Percentiles rank a stretch among this genome's conserved stretches.
These are phyloP conservation scores for Pichia nanzhaoensis DNA, from an alignment of 805 yeast species.

Conservation along the genomic window DNA sequence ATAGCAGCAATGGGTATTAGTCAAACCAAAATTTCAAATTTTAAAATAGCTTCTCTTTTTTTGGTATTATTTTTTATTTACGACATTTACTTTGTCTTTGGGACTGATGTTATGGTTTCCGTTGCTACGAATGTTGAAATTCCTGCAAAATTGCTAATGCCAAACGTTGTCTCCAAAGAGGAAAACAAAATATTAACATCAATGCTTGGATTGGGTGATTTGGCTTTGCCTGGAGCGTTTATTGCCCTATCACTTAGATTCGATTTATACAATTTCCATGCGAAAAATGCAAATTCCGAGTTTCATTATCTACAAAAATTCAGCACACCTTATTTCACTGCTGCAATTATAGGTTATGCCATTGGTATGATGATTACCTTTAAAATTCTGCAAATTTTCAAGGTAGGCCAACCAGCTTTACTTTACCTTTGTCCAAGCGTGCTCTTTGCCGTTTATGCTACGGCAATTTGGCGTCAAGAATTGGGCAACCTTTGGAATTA, in stretches of 20 bases:
- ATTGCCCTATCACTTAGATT: conserved; percentile 47
- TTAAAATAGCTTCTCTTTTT: conserved; percentile 40
- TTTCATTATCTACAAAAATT: conserved; percentile 36
- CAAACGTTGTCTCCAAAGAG: conserved; percentile 26
- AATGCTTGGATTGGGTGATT: conserved; percentile 60
- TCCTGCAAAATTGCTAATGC: conserved; percentile 48
- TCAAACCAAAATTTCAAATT: conserved; percentile 34
- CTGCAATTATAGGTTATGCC: conserved; percentile 41
- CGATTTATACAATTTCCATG: conserved; percentile 41
- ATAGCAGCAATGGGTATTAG: conserved; percentile 40
- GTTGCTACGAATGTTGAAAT: conserved; percentile 51
- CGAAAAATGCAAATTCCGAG: conserved; percentile 24
- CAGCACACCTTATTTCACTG: conserved; percentile 40
- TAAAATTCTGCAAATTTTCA: conserved; percentile 31
- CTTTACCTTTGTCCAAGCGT: conserved; percentile 53
- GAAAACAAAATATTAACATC: conserved; percentile 23
- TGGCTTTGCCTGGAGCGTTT: conserved; percentile 53
- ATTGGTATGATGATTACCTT: conserved; percentile 41
- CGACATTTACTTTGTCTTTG: conserved; percentile 64
- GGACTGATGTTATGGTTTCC: conserved; percentile 51
- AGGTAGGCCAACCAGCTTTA: conserved; percentile 61
- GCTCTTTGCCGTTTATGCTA: conserved; percentile 27
- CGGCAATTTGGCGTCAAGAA: conserved; percentile 39
- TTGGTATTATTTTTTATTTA: conserved; percentile 48
- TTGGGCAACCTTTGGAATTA: conserved; percentile 35